These are phyloP conservation scores for Pichia kluyveri DNA, from an alignment of 805 yeast species.

Conservation along the genomic window DNA sequence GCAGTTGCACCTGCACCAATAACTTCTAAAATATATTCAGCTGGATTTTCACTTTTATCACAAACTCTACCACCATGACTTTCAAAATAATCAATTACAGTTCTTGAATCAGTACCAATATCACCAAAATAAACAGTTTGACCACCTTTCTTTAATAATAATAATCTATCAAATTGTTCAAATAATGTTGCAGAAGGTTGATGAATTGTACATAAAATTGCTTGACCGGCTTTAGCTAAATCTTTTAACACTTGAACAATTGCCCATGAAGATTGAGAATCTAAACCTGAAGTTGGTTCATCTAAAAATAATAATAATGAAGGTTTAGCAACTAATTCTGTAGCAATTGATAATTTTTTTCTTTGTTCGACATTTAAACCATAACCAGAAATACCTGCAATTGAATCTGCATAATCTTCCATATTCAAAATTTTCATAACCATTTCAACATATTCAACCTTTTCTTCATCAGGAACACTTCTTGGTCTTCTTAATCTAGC, in stretches of 20 bases:
- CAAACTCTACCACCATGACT: conserved; percentile 57
- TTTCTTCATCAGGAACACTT: conserved; percentile 31
- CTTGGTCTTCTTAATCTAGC: conserved; percentile 40
- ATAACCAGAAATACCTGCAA: conserved; percentile 36
- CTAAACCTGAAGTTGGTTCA: conserved; percentile 55
- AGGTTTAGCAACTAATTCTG: conserved; percentile 48
- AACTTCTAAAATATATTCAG: conserved; percentile 64
- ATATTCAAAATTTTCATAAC: conserved; percentile 32
- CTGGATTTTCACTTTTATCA: conserved; percentile 54
- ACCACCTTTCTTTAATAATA: conserved; percentile 43
- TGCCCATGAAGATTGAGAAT: conserved; percentile 53
- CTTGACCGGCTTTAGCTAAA: conserved; percentile 44
- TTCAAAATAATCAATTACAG: conserved; percentile 39
- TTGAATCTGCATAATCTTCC: conserved; percentile 43
- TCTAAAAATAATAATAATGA: conserved; percentile 43
- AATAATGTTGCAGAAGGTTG: conserved; percentile 41
- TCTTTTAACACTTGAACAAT: conserved; percentile 42
- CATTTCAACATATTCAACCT: conserved; percentile 34
- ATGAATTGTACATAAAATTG: conserved; percentile 51
- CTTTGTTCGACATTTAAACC: conserved; percentile 49
- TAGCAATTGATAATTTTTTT: conserved; percentile 46
- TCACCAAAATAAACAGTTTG: too few species aligned
- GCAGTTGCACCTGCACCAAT: conserved; percentile 82
- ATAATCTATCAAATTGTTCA: conserved; percentile 31
- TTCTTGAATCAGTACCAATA: conserved; percentile 36